Base-by-base conservation (phyloP, 345 rosid species). In the Eutrema heterophyllum region DNA sequence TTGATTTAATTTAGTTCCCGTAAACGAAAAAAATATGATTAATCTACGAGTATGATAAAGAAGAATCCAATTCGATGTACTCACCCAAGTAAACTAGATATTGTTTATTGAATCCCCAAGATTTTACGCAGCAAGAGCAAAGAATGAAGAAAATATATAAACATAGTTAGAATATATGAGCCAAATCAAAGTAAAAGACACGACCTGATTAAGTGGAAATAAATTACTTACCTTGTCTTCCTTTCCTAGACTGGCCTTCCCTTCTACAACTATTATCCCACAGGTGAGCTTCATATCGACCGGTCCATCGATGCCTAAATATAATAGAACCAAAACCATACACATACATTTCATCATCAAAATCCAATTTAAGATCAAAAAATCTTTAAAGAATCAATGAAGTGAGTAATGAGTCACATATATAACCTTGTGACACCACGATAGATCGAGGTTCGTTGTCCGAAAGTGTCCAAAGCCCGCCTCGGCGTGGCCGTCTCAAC, bases 231-330 rank as follows among this genome's bases (percentile, higher is more conserved):
- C 99, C 99, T 83, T 95, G 99, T 70, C 99, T 80, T 78, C 99
- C 99, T 85, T 95, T 95, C 78, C 99, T 90, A 24, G 98, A 92
- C 69, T 95, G 99, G 1, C 99, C 99, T 88, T 92, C 99, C 76
- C 99, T 86, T 59, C 99, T 86, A 76, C 99, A 95, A 76, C 98
- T 95, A 82, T 92, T 95, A 75, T 95, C 99, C 99, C 99, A 95
- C 18, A 95, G 89, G 84, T 95, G 99, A 76, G 99, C 98, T 83
- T 95, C 99, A 73, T 92, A 95, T 74, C 99, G 78, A 73, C 99
- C 99, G 0, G 99, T 95, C 98, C 99, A 95, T 72, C 99, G 66
- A 85, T 95, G 99, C 84, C 99, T 95, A 48, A 18, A 49, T 46
- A 65, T 38, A 38, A 13, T 52, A 38, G 21, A 24, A 65, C 50